Evolutionary conservation across 2,329 filamentous ascomycete genomes (phyloP), one percentile per base, ranked within the genome.

Genomic region (Talaromyces marneffei): DNA sequence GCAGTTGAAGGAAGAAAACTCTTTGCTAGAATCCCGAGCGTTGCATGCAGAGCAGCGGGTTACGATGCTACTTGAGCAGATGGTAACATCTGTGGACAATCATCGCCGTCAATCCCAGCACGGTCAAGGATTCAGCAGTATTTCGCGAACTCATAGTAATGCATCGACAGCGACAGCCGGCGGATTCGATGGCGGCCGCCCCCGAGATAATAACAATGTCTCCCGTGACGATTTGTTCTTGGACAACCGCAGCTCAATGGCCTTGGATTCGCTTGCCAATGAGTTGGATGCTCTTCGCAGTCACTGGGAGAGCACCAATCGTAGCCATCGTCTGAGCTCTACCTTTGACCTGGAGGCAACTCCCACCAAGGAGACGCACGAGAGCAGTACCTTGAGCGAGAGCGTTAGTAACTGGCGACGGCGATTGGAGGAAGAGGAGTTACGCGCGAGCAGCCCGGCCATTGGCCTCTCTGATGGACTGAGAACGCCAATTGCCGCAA

Each of bases 261-360:
- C 92, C 2, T 83, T 99, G 20, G 94, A 99, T 75, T 94, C 88
- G 65, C 84, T 99, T 25, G 93, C 94, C 10, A 91, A 86, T 65
- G 94, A 99, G 78, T 85, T 99, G 7, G 94, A 99, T 73, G 89
- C 90, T 12, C 82, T 99, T 53, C 86, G 93, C 57, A 90, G 82
- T 57, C 92, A 97, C 69, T 99, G 94, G 94, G 92, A 97, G 77
- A 91, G 88, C 40, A 96, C 92, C 12, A 97, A 93, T 78, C 94
- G 95, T 76, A 95, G 91, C 70, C 97, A 97, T 75, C 88, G 94
- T 25, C 79, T 97, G 48, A 96, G 91, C 75, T 92, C 88, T 70
- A 87, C 89, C 57, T 95, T 96, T 69, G 92, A 97, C 72, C 92
- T 95, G 68, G 92, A 96, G 61, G 79, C 77, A 53, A 80, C 79